Conservation (phyloP, 495 filamentous ascomycete genomes). For the Penicillium dipodomyicola region DNA sequence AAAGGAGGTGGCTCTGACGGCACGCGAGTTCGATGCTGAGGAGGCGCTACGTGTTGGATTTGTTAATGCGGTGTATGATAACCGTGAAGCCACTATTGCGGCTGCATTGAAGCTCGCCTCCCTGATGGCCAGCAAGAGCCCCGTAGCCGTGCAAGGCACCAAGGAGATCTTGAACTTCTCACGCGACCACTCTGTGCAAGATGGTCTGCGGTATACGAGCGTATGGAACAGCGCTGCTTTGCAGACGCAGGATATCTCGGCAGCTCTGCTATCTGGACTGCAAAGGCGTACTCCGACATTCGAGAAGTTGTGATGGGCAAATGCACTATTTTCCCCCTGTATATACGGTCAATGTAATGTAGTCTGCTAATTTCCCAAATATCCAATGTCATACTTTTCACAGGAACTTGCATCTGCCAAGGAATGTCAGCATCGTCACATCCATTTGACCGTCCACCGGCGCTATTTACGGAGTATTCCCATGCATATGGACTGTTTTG, state of each 20-base stretch:
- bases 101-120: constrained; percentile 64
- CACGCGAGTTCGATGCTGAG: constrained; percentile 69
- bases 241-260: constrained; percentile 74
- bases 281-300: constrained; percentile 80
- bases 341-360: background rate
- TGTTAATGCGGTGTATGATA: constrained; percentile 71
- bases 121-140: constrained; percentile 76
- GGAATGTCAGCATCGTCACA: no score
- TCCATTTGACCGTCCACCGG: no score
- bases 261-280: constrained; percentile 71
- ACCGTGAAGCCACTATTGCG: constrained; percentile 58
- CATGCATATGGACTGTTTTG: background rate
- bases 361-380: background rate
- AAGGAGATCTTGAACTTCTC: constrained; percentile 90
- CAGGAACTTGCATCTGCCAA: no score
- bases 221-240: constrained; percentile 84
- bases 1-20: constrained; percentile 83
- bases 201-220: constrained; percentile 78
- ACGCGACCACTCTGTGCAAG: constrained; percentile 71
- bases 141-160: constrained; percentile 87
- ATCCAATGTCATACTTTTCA: background rate
- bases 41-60: constrained; percentile 84
- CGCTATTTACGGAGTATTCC: no score
- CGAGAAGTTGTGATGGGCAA: constrained; percentile 67
- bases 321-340: background rate